A percentile compares a stretch with the other conserved stretches of the same genome.
Evolutionary conservation across 805 yeast species (phyloP).

Genomic region (Ogataea nakhonphanomensis): DNA sequence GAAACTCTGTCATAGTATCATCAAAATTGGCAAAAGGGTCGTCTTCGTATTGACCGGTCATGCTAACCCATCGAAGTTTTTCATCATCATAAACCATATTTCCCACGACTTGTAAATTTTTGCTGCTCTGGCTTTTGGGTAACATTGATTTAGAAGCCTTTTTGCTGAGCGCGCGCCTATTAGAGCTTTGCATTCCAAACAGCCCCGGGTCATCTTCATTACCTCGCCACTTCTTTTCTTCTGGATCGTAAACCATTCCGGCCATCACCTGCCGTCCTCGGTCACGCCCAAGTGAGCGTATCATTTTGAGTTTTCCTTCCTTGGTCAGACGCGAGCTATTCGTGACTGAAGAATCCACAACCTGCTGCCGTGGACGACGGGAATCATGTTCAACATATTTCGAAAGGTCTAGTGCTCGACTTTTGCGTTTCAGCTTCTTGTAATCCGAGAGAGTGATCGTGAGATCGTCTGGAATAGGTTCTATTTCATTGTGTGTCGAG

Average conservation of each 20-base stretch:
- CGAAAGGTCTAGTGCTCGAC: conserved; percentile 26
- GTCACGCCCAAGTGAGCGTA: conserved; percentile 28
- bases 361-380: conserved; percentile 9
- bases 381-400: conserved; percentile 25
- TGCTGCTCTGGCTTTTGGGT: conserved; percentile 21
- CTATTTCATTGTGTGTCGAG: conserved; percentile 23
- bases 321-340: conserved; percentile 26
- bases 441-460: conserved; percentile 30
- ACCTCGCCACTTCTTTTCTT: conserved; percentile 57
- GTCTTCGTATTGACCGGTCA: conserved; percentile 39
- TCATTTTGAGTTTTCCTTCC: conserved; percentile 32
- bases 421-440: conserved; percentile 24
- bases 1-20: conserved; percentile 20
- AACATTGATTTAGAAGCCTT: conserved; percentile 8
- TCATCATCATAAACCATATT: conserved; percentile 61
- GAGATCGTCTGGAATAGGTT: conserved; percentile 27
- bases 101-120: conserved; percentile 43
- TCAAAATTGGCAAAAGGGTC: conserved; percentile 51
- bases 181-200: conserved; percentile 44
- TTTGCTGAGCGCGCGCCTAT: conserved; percentile 34
- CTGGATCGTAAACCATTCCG: conserved; percentile 53
- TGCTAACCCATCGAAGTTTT: conserved; percentile 56
- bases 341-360: conserved; percentile 8
- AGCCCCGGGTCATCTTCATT: conserved; percentile 54
- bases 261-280: conserved; percentile 29